Evolutionary conservation across 2,329 filamentous ascomycete genomes (phyloP).

Genomic region (Colletotrichum costaricense): DNA sequence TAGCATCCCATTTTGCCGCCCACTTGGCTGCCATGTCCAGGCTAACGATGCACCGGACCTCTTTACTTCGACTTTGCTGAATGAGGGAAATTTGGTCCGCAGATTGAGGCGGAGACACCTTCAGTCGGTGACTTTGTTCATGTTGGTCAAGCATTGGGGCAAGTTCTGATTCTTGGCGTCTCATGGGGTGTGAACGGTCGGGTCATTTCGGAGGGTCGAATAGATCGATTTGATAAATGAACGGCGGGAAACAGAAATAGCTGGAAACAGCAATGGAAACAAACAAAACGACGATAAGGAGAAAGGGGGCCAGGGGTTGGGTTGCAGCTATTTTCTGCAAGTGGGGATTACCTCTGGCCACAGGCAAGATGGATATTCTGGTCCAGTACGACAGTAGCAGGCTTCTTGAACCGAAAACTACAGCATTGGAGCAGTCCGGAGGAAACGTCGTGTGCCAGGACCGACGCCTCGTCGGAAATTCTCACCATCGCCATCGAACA

Average conservation of each 20-base stretch:
- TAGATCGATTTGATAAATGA: neutral
- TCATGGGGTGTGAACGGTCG: constrained; percentile 18
- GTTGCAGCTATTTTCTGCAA: constrained; percentile 20
- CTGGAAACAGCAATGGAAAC: constrained; percentile 1
- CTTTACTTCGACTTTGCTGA: neutral
- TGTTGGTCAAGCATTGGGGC: neutral
- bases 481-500: neutral
- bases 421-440: neutral
- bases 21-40: neutral
- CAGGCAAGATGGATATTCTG: neutral
- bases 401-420: neutral
- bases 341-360: neutral
- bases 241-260: constrained; percentile 21
- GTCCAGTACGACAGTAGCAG: neutral
- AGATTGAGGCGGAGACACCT: neutral
- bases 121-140: neutral
- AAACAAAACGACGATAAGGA: neutral
- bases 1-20: no score
- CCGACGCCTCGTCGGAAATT: neutral
- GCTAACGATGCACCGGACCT: neutral
- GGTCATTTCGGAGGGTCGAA: constrained; percentile 3
- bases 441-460: neutral
- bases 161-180: constrained; percentile 22
- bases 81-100: constrained; percentile 12
- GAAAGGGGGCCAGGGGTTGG: neutral